Percentiles rank a stretch among this genome's conserved stretches.
phyloP scores from a whole-genome alignment of 192 early-diverging fungal species.

The Coemansia sp. region DNA sequence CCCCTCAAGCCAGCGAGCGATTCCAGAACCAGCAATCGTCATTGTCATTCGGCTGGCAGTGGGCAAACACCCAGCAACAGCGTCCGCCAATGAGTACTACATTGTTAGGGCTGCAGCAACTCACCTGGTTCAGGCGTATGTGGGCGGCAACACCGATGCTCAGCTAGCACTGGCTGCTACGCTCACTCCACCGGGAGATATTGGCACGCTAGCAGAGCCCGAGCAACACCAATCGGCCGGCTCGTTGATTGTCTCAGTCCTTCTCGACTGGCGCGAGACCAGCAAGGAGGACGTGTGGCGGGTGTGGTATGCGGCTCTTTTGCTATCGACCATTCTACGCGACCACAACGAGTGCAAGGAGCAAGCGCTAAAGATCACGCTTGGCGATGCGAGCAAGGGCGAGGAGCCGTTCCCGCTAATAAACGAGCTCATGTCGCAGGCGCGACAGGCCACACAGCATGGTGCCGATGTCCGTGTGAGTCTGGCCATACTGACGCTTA shows the following conservation, averaged over 20 bases:
- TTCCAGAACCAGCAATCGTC: slow-evolving; percentile 78
- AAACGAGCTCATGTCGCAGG: slow-evolving; percentile 76
- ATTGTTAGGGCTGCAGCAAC: slow-evolving; percentile 77
- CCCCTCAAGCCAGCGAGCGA: slow-evolving; percentile 33
- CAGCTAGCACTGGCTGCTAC: slow-evolving; percentile 87
- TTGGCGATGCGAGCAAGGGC: slow-evolving; percentile 71
- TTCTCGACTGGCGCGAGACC: slow-evolving; percentile 74
- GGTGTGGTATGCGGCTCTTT: slow-evolving; percentile 83
- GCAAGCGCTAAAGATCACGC: slow-evolving; percentile 67
- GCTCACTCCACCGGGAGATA: slow-evolving; percentile 62
- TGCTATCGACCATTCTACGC: slow-evolving; percentile 76
- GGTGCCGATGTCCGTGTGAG: slow-evolving; percentile 66
- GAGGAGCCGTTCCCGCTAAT: slow-evolving; percentile 85
- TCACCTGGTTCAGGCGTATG: slow-evolving; percentile 76
- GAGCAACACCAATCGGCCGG: slow-evolving; percentile 73
- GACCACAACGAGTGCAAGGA: slow-evolving; percentile 76
- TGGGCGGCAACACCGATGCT: slow-evolving; percentile 81
- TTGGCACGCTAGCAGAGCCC: slow-evolving; percentile 12
- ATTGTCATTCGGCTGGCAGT: slow-evolving; percentile 77
- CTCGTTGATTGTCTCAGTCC: slow-evolving; percentile 75
- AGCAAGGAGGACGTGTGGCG: slow-evolving; percentile 72
- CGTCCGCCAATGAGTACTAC: slow-evolving; percentile 58
- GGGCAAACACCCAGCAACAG: slow-evolving; percentile 53
- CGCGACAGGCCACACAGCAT: slow-evolving; percentile 60
- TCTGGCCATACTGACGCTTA: slow-evolving; percentile 75